Evolutionary conservation across 2,329 filamentous ascomycete genomes (phyloP).

Genomic region (Phyllosticta paracitricarpa): DNA sequence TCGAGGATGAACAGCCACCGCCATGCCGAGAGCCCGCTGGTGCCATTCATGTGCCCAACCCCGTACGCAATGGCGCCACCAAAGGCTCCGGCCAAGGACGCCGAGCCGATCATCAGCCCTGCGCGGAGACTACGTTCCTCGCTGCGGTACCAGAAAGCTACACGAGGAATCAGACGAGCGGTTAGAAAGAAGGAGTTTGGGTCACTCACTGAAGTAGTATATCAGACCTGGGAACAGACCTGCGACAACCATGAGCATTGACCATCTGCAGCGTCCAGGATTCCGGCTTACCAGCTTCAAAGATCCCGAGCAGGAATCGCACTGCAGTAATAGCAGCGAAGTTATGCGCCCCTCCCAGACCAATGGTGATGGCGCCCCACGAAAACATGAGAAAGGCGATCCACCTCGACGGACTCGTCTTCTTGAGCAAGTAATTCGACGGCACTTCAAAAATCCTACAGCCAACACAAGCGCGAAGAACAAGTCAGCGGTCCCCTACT

Average conservation of each 20-base stretch:
- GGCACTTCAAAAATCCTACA: slow-evolving; percentile 36
- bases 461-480: background rate
- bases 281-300: slow-evolving; percentile 15
- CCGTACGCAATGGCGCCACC: slow-evolving; percentile 47
- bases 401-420: slow-evolving; percentile 37
- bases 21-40: slow-evolving; percentile 25
- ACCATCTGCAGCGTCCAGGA: background rate
- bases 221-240: slow-evolving; percentile 21
- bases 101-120: slow-evolving; percentile 44
- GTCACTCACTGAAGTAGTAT: slow-evolving; percentile 38
- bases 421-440: slow-evolving; percentile 52
- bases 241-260: background rate
- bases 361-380: slow-evolving; percentile 38
- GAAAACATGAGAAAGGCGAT: slow-evolving; percentile 34
- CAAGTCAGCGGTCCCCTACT: no score
- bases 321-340: slow-evolving; percentile 32
- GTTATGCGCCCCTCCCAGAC: slow-evolving; percentile 35
- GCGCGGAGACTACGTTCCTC: slow-evolving; percentile 50
- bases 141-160: slow-evolving; percentile 45
- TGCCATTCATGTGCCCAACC: slow-evolving; percentile 31
- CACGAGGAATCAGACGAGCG: background rate
- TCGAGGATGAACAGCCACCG: slow-evolving; percentile 36
- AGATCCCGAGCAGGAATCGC: slow-evolving; percentile 31
- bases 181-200: background rate
- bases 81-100: slow-evolving; percentile 45